Evolutionary conservation across 495 filamentous ascomycete species (phyloP).

Genomic region (Beverwykella pulmonaria): DNA sequence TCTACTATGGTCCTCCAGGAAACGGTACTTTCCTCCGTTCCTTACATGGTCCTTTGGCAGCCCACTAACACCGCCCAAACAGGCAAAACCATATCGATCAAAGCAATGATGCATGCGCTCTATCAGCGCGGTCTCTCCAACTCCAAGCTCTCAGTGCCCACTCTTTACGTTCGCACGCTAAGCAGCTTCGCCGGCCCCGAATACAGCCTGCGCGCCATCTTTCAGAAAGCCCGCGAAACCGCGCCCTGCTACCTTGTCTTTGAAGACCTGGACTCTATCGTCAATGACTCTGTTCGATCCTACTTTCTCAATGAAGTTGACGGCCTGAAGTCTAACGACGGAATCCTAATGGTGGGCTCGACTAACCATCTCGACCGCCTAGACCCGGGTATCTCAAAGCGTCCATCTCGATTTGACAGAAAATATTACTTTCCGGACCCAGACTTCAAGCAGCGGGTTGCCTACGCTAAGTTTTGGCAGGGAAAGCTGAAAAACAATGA

Average conservation of each 20-base stretch:
- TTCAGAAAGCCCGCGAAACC: constrained; percentile 43
- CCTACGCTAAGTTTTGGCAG: constrained; percentile 48
- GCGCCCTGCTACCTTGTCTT: constrained; percentile 51
- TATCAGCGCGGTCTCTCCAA: constrained; percentile 37
- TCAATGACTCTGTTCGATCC: constrained; percentile 44
- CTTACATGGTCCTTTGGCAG: background rate
- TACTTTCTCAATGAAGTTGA: constrained; percentile 51
- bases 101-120: constrained; percentile 48
- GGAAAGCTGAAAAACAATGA: constrained; percentile 44
- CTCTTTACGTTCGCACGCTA: constrained; percentile 47
- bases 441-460: constrained; percentile 36
- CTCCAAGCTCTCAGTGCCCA: constrained; percentile 41
- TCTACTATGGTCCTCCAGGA: constrained; percentile 62
- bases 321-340: constrained; percentile 47
- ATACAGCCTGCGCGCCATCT: constrained; percentile 44
- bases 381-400: constrained; percentile 49
- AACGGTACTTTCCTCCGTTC: constrained; percentile 38
- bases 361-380: constrained; percentile 50
- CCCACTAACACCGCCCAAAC: background rate
- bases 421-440: constrained; percentile 49
- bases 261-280: constrained; percentile 49
- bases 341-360: constrained; percentile 50
- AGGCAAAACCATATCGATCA: constrained; percentile 45
- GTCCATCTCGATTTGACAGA: constrained; percentile 47
- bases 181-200: constrained; percentile 43